These are phyloP conservation scores for Alternaria brassicicola DNA, from an alignment of 2,329 filamentous ascomycete genomes.

Conservation along the genomic window DNA sequence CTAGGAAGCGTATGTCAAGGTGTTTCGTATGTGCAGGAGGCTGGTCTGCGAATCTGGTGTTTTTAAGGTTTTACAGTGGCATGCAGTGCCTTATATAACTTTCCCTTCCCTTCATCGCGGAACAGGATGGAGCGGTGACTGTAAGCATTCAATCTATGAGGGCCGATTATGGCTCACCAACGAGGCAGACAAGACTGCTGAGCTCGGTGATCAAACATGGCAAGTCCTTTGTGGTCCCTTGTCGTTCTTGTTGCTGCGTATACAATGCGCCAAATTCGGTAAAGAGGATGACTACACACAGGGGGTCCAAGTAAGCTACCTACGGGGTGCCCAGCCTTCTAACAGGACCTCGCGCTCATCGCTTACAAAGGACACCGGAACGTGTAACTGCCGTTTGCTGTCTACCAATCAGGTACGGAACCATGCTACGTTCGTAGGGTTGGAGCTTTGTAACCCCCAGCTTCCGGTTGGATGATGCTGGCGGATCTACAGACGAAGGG, in stretches of 20 bases:
- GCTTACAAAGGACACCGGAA: neutral
- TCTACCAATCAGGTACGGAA: neutral
- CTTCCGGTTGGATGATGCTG: neutral
- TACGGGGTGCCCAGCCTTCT: neutral
- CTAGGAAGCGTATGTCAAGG: neutral
- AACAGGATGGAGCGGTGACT: neutral
- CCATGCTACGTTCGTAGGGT: neutral
- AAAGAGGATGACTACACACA: neutral
- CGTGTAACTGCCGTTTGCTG: neutral
- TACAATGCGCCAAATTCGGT: neutral
- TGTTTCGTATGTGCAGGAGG: neutral
- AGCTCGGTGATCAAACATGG: neutral
- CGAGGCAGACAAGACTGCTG: neutral
- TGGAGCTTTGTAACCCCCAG: neutral
- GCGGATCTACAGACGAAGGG: neutral
- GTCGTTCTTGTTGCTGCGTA: neutral
- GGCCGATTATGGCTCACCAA: neutral
- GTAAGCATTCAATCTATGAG: neutral
- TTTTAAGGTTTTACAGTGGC: neutral
- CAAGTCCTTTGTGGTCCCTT: neutral
- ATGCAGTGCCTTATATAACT: neutral
- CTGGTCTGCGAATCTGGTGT: neutral
- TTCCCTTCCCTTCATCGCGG: neutral
- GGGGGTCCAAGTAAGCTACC: neutral
- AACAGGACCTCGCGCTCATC: neutral